Evolutionary conservation across 2,329 filamentous ascomycete genomes (phyloP).

Genomic region (Colletotrichum kahawae): DNA sequence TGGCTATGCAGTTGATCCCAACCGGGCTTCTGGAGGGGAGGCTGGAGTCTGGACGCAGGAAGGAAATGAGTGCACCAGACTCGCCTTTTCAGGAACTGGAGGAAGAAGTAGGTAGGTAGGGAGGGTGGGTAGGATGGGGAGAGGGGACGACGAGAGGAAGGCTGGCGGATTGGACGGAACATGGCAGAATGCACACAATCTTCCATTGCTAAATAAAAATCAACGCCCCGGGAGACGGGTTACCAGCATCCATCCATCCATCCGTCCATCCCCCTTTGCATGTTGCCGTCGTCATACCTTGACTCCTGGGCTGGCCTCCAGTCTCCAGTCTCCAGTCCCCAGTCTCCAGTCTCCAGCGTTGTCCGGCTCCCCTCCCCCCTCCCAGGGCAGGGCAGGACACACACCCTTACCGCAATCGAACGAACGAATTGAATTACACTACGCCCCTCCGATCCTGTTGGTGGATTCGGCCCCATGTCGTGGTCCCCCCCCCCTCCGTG

Average conservation of each 20-base stretch:
- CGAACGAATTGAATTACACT: conserved; percentile 9
- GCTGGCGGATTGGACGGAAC: neutral
- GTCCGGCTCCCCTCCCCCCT: neutral
- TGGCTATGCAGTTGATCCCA: neutral
- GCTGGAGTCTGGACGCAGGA: neutral
- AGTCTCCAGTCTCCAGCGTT: neutral
- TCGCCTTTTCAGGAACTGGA: neutral
- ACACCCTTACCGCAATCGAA: neutral
- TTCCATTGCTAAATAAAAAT: neutral
- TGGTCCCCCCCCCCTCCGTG: neutral
- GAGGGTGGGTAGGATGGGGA: neutral
- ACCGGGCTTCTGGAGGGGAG: neutral
- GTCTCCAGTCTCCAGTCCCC: neutral
- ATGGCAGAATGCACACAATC: neutral
- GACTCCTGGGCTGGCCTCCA: neutral
- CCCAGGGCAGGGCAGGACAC: neutral
- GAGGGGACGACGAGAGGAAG: neutral
- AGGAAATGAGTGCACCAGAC: neutral
- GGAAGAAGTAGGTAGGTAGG: neutral
- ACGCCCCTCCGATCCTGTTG: neutral
- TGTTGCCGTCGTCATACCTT: conserved; percentile 9
- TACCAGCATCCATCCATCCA: neutral
- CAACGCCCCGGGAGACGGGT: conserved; percentile 1
- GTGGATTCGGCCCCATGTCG: neutral
- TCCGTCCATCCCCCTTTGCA: neutral